Evolutionary conservation across 1,284 basidiomycete genomes (phyloP), one percentile per base, ranked within the genome.

Genomic region (Trichosporon ovoides): DNA sequence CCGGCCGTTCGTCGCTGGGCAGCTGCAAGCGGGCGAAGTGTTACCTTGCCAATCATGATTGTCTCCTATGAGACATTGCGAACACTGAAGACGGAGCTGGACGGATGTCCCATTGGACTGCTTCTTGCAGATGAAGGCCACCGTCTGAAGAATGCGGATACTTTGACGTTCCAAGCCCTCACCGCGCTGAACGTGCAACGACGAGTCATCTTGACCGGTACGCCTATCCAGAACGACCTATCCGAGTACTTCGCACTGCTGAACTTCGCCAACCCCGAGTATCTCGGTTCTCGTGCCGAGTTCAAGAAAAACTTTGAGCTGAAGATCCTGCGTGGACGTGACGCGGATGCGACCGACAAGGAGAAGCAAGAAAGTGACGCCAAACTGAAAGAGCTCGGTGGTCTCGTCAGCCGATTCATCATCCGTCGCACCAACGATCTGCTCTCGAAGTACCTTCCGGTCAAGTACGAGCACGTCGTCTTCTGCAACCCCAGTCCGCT

Each of bases 401-500:
- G 81, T 1, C 82, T 92, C 46, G 95, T 97, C 55, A 91, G 87
- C 67, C 92, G 91, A 73, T 98, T 99, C 78, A 97, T 99, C 78
- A 98, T 99, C 61, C 84, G 96, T 31, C 82, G 95, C 52, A 98
- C 96, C 16, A 99, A 99, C 72, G 96, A 98, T 71, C 79, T 99
- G 19, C 82, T 98, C 20, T 96, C 93, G 34, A 99, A 99, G 79
- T 99, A 98, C 71, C 76, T 99, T 43, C 95, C 95, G 3, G 91
- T 98, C 79, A 99, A 99, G 76, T 97, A 98, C 80, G 95, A 98
- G 77, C 93, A 98, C 63, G 96, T 98, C 65, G 96, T 99, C 1
- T 99, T 98, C 78, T 98, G 95, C 76, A 83, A 85, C 50, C 84
- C 93, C 14, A 94, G 92, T 1, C 82, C 87, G 3, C 88, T 98